Conservation (phyloP, 2,329 filamentous ascomycete species). For the Cordyceps tenuipes region DNA sequence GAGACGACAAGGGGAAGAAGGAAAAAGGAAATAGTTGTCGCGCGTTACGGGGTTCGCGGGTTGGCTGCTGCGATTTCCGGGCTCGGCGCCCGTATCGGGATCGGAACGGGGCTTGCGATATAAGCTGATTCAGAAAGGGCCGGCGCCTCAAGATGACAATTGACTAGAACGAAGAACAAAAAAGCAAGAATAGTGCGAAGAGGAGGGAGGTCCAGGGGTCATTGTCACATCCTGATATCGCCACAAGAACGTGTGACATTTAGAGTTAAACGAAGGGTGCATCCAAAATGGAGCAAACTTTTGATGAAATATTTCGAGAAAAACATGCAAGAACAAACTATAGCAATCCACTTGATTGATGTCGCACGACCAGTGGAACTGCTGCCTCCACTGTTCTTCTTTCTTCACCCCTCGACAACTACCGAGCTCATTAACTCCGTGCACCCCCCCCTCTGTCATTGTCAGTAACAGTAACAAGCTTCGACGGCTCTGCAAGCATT, state of each 20-base stretch:
- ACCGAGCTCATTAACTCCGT: background rate
- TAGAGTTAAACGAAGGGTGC: background rate
- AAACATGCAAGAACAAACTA: background rate
- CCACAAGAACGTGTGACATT: background rate
- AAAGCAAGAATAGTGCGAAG: background rate
- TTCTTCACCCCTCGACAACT: background rate
- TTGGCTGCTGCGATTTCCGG: background rate
- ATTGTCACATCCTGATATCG: background rate
- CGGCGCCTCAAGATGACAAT: background rate
- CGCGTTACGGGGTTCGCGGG: background rate
- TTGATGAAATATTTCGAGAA: background rate
- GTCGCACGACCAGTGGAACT: background rate
- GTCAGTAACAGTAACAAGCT: background rate
- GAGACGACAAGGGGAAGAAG: too few species aligned
- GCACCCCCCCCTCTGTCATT: background rate
- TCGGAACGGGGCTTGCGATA: slow-evolving; percentile 3
- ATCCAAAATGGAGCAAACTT: background rate
- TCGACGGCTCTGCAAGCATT: too few species aligned
- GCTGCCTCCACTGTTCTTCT: background rate
- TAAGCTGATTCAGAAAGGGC: slow-evolving; percentile 6
- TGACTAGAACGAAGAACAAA: background rate
- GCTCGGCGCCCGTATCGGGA: background rate
- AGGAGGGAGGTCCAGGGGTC: background rate
- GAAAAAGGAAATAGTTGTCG: background rate
- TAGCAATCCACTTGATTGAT: background rate